Evolutionary conservation across 1,284 basidiomycete genomes (phyloP), one percentile per base, ranked within the genome.

Genomic region (Ustilago esculenta): DNA sequence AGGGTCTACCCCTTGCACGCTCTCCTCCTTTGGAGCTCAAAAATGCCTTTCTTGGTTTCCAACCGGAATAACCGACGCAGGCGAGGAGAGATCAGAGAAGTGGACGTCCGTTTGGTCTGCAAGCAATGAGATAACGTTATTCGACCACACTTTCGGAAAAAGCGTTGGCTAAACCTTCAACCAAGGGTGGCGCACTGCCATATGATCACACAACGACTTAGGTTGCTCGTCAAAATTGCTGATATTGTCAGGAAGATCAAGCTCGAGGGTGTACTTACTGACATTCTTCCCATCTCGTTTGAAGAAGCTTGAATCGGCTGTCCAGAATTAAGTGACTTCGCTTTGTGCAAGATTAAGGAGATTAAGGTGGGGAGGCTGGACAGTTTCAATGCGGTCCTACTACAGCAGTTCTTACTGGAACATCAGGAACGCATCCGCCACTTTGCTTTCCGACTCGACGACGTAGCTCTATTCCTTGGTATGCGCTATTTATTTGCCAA

Each of bases 191-290:
- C 48, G 3, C 17, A 18, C 7, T 59, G 56, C 56, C 2, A 7
- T 5, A 25, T 20, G 1, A 40, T 67, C 12, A 33, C 23, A 4
- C 44, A 60, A 21, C 51, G 57, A 2, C n/a, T 60, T 6, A 10
- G 34, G 3, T 4, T 30, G 12, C 45, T 61, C 2, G 23, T 17
- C 27, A 42, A 24, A 9, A 29, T 47, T 7, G 27, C 48, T 2
- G 41, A 48, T 11, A 30, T 41, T n/a, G 45, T 57, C 9, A 23
- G 29, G 27, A 64, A 57, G 17, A 45, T 64, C 48, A 64, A 64
- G 32, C 39, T 57, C 20, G 27, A 27, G 3, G 29, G 36, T 4
- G 33, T 37, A 21, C 40, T 33, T 1, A 57, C 60, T 9, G 54
- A 64, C 27, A 57, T 64, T 14, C 10, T 36, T 3, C 60, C 60